Percentiles rank a stretch among this genome's conserved stretches.
Conservation (phyloP, 768 basidiomycete species). For the Boletus rubescentipes region DNA sequence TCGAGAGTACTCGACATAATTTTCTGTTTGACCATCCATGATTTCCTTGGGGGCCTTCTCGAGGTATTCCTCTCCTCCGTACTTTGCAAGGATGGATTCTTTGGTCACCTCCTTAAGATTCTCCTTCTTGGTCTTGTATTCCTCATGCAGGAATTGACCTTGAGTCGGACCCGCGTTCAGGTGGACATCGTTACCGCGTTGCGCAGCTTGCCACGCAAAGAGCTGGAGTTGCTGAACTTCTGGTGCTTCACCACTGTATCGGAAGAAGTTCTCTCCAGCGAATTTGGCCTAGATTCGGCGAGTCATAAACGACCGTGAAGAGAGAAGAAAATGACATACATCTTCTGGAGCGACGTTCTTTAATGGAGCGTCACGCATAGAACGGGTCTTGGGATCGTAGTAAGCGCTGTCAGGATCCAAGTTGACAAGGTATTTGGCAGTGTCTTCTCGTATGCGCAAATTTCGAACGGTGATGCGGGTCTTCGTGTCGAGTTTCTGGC, state of each 20-base stretch:
- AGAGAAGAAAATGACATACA: conserved; percentile 44
- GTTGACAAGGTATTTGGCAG: conserved; percentile 97
- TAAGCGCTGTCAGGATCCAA: conserved; percentile 94
- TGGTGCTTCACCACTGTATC: conserved; percentile 88
- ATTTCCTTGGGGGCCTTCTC: conserved; percentile 89
- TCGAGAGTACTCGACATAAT: conserved; percentile 96
- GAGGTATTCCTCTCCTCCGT: conserved; percentile 93
- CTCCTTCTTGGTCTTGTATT: conserved; percentile 92
- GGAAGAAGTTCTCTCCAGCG: conserved; percentile 95
- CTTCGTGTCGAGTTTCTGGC: conserved; percentile 97
- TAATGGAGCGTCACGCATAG: conserved; percentile 96
- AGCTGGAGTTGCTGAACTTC: conserved; percentile 91
- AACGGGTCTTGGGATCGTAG: conserved; percentile 99
- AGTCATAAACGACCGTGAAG: conserved; percentile 1
- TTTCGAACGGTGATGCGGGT: conserved; percentile 98
- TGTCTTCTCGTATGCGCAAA: conserved; percentile 97
- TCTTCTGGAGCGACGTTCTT: conserved; percentile 82
- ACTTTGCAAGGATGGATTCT: conserved; percentile 86
- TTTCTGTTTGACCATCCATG: conserved; percentile 92
- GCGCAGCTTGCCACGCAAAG: conserved; percentile 96
- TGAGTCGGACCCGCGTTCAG: conserved; percentile 96
- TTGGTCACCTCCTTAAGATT: conserved; percentile 85
- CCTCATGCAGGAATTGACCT: conserved; percentile 86
- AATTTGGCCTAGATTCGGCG: conserved; percentile 63
- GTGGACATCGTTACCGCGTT: conserved; percentile 92